Base-by-base conservation (phyloP, 768 basidiomycete genomes). In the Leccinum uliginosum region DNA sequence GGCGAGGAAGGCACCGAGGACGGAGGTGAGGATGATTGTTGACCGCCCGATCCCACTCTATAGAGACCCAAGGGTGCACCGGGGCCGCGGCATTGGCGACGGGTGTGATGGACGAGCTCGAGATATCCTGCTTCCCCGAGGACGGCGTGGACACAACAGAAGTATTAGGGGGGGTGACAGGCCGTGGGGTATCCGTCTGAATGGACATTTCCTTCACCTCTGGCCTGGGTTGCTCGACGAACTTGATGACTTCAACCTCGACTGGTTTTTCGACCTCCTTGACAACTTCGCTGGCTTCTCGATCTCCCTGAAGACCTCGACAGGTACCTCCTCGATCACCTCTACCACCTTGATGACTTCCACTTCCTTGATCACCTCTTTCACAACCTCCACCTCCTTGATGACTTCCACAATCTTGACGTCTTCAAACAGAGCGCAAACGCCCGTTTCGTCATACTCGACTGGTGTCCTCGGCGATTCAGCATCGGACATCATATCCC, bases 121-220 rank as follows among this genome's bases (percentile, higher is more conserved):
- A 74, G 45, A 53, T 61, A 54, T 61, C 67, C 54, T 55, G 72
- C 55, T 49, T 67, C 12, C 56, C 60, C 0, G 66, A 58, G 24
- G 66, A 24, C 7, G 63, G 67, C 6, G 71, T 67, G 6, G 67
- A 67, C 4, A 71, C 65, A 17, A 67, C 54, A 8, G 74, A 62
- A 11, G 70, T 58, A 23, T 74, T 70, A 1, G 70, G 56, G 5
- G 76, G 73, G n/a, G 70, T 59, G 21, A 63, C 51, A 15, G 72
- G 71, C 38, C 65, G 56, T 23, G 72, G 67, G 50, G 80, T 79
- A 59, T 93, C 91, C 1, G 91, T 93, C 74, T 93, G 91, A 32
- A 86, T 83, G 3, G 84, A 87, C 58, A 84, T 88, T 62, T 93
- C 91, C 66, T 77, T 84, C 30, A 82, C 72, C 62, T 89, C 85